Evolutionary conservation across 768 basidiomycete genomes (phyloP), one percentile per base, ranked within the genome.

Genomic region (Amanita inopinata): DNA sequence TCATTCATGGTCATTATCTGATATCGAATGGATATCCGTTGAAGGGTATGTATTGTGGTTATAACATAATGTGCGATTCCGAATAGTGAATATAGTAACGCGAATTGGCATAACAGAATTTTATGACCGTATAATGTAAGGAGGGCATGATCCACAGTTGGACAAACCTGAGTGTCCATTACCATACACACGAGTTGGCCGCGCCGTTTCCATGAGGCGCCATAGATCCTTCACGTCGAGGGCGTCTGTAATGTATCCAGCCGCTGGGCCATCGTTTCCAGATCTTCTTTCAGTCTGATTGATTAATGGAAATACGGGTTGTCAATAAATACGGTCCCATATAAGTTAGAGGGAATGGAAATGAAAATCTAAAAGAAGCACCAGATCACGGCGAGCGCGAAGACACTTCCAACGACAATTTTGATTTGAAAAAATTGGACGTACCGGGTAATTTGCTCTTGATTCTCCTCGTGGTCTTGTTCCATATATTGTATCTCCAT

Each of bases 401-500:
- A 57, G 44, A 71, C 56, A 47, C 65, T 69, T 52, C 68, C 69
- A 49, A 73, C 58, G 49, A 76, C 73, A 56, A 71, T 68, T 60
- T 78, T 75, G 52, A 76, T 61, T 52, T 71, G 66, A 61, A 77
- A 78, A 51, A 74, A 62, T 55, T 63, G 66, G 55, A 78, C 83
- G 64, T 83, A 89, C 86, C 80, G 75, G 54, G 78, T 78, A 44
- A 88, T 79, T 46, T 78, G 73, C 54, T 85, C 83, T 51, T 79
- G 70, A 47, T 54, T 75, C 51, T 90, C 88, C 31, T 88, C 84
- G 55, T 83, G 76, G 18, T 87, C 84, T 56, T 78, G 74, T 55
- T 86, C 85, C 43, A 86, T 69, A 59, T 80, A 84, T 50, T 76
- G 70, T 34, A 89, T 81, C 62, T 90, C 88, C 83, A 90, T 80